A percentile compares a stretch with the other conserved stretches of the same genome.
Conservation (phyloP, 139 green algal species). For the Picochlorum sp. region DNA sequence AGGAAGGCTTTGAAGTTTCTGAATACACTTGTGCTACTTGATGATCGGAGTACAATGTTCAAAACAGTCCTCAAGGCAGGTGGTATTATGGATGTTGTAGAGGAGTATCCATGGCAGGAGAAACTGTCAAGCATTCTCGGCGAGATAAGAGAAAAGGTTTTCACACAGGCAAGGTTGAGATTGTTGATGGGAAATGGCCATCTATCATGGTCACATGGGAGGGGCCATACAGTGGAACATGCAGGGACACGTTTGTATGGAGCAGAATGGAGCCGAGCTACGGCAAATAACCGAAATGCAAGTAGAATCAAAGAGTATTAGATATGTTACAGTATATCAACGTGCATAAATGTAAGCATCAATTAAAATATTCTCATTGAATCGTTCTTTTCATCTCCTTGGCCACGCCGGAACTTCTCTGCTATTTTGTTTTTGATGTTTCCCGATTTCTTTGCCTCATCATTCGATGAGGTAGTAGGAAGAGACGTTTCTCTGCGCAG, state of each 20-base stretch:
- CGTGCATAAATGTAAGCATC: not conserved
- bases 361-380: too few species aligned
- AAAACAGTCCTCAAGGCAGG: slow-evolving; percentile 28
- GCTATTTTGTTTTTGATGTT: not conserved
- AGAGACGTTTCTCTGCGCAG: too few species aligned
- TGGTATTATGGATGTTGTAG: slow-evolving; percentile 31
- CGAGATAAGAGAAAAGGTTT: slow-evolving; percentile 34
- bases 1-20: slow-evolving; percentile 24
- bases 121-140: slow-evolving; percentile 18
- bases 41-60: slow-evolving; percentile 13
- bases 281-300: slow-evolving; percentile 24
- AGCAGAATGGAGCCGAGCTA: slow-evolving; percentile 8
- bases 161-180: slow-evolving; percentile 7
- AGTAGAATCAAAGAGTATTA: not conserved
- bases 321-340: slow-evolving; percentile 9
- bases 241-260: slow-evolving; percentile 25
- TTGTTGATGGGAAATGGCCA: not conserved
- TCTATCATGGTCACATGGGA: slow-evolving; percentile 2
- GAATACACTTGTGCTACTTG: slow-evolving; percentile 26
- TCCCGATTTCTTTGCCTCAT: too few species aligned
- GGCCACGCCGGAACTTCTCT: not conserved
- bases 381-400: too few species aligned
- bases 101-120: slow-evolving; percentile 27
- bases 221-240: slow-evolving; percentile 16
- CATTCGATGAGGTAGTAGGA: too few species aligned